Percentiles rank a stretch among this genome's conserved stretches.
Conservation (phyloP, 2,329 filamentous ascomycete species). For the Penicillium paneum region DNA sequence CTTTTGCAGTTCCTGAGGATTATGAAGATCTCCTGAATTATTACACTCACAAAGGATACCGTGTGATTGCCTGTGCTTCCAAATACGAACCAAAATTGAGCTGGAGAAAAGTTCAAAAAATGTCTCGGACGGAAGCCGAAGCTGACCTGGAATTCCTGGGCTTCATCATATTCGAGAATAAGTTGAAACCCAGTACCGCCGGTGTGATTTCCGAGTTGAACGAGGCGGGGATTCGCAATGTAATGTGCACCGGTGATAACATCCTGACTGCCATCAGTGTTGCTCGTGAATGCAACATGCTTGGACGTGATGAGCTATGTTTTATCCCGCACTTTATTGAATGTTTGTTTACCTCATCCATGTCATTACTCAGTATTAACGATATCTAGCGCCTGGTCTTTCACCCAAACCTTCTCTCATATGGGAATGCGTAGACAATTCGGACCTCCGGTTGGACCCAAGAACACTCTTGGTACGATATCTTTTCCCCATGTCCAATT, state of each 20-base stretch:
- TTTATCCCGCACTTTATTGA: slow-evolving; percentile 87
- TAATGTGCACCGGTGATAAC: slow-evolving; percentile 98
- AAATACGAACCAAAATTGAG: slow-evolving; percentile 83
- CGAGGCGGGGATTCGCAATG: slow-evolving; percentile 76
- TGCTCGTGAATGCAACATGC: slow-evolving; percentile 80
- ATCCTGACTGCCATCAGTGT: slow-evolving; percentile 96
- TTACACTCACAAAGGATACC: slow-evolving; percentile 94
- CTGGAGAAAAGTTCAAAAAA: slow-evolving; percentile 93
- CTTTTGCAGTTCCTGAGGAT: slow-evolving; percentile 66
- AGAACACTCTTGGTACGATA: slow-evolving; percentile 65
- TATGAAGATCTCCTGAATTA: slow-evolving; percentile 85
- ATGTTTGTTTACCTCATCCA: slow-evolving; percentile 46
- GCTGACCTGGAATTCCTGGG: slow-evolving; percentile 80
- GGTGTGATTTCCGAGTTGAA: slow-evolving; percentile 77
- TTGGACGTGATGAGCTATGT: slow-evolving; percentile 78
- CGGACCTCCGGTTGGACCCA: slow-evolving; percentile 71
- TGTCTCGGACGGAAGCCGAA: slow-evolving; percentile 83
- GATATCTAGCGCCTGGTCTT: slow-evolving; percentile 59
- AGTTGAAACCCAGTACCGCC: slow-evolving; percentile 83
- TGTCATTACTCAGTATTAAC: slow-evolving; percentile 11
- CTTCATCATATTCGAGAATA: slow-evolving; percentile 99
- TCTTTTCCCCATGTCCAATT: background rate
- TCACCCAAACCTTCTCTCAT: slow-evolving; percentile 70
- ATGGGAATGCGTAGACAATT: slow-evolving; percentile 96
- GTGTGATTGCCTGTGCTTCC: slow-evolving; percentile 92